Conservation (phyloP, 176 grass and related monocot species). For the Cocos nucifera region DNA sequence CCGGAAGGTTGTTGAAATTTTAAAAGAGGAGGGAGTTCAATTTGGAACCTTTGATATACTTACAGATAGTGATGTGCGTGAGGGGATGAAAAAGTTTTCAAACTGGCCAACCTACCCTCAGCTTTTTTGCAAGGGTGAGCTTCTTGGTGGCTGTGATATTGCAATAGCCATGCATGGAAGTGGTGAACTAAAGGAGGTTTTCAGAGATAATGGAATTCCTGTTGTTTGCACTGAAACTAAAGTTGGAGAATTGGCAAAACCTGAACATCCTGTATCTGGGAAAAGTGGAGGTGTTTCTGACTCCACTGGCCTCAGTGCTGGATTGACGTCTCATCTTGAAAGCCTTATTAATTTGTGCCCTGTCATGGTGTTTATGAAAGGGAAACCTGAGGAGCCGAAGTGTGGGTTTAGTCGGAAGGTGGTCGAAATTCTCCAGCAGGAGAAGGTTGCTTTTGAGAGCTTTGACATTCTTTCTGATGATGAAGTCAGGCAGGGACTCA, state of each 20-base stretch:
- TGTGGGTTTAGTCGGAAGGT: slow-evolving; percentile 94
- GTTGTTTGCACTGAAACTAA: slow-evolving; percentile 30
- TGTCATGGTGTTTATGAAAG: slow-evolving; percentile 90
- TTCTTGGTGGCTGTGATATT: slow-evolving; percentile 94
- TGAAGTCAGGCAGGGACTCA: slow-evolving; percentile 70
- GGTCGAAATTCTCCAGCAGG: slow-evolving; percentile 79
- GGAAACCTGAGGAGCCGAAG: slow-evolving; percentile 73
- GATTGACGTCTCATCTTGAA: slow-evolving; percentile 41
- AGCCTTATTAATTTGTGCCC: slow-evolving; percentile 51
- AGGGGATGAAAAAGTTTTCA: slow-evolving; percentile 89
- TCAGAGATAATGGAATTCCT: slow-evolving; percentile 53
- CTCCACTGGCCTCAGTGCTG: slow-evolving; percentile 20
- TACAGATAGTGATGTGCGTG: slow-evolving; percentile 65
- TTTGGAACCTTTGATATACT: slow-evolving; percentile 90
- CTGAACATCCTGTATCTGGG: slow-evolving; percentile 11
- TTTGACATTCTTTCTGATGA: slow-evolving; percentile 89
- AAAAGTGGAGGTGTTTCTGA: slow-evolving; percentile 23
- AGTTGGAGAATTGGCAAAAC: slow-evolving; percentile 21
- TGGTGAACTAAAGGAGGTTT: slow-evolving; percentile 73
- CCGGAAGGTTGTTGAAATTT: slow-evolving; percentile 67
- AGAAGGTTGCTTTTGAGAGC: slow-evolving; percentile 72
- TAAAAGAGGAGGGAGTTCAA: slow-evolving; percentile 68
- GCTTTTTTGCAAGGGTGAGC: slow-evolving; percentile 81
- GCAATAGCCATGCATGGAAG: slow-evolving; percentile 78
- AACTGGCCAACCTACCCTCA: slow-evolving; percentile 98